A percentile compares a stretch with the other conserved stretches of the same genome.
Evolutionary conservation across 139 green algal genomes (phyloP).

Genomic region (Chlorella vulgaris): DNA sequence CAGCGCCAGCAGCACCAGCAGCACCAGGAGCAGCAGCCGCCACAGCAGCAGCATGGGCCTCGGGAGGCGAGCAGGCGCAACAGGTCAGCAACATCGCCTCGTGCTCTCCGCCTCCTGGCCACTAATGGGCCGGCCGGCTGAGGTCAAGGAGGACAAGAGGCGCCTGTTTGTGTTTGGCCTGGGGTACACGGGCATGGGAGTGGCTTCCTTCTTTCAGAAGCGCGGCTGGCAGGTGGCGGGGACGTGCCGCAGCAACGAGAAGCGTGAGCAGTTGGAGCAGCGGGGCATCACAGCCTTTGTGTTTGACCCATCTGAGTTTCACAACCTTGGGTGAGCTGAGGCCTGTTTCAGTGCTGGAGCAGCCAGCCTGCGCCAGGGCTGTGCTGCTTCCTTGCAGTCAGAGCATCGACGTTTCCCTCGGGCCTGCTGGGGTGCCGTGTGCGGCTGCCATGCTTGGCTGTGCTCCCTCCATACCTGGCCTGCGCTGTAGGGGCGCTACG

Average conservation of each 20-base stretch:
- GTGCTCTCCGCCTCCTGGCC: neutral
- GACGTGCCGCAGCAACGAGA: constrained; percentile 29
- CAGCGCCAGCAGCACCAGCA: too few species aligned
- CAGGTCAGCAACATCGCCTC: neutral
- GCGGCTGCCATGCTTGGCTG: too few species aligned
- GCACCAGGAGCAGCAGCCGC: too few species aligned
- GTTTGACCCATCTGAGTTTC: constrained; percentile 36
- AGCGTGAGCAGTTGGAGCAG: constrained; percentile 1
- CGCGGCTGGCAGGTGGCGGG: constrained; percentile 45
- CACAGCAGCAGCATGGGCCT: too few species aligned
- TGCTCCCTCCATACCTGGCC: too few species aligned
- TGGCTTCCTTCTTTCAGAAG: constrained; percentile 27
- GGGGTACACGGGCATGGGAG: constrained; percentile 45
- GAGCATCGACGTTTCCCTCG: too few species aligned
- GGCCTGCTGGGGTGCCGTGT: too few species aligned
- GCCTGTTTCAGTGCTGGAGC: too few species aligned
- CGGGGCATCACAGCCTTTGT: constrained; percentile 8
- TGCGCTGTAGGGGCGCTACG: too few species aligned
- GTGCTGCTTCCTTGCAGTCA: too few species aligned
- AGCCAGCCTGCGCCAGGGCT: too few species aligned
- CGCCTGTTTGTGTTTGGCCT: constrained; percentile 51
- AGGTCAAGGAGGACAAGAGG: neutral
- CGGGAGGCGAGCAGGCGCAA: too few species aligned
- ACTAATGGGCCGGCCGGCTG: neutral
- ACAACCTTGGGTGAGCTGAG: constrained; percentile 28